phyloP scores from a whole-genome alignment of 148 eudicot species.

The Vaccinium darrowii region DNA sequence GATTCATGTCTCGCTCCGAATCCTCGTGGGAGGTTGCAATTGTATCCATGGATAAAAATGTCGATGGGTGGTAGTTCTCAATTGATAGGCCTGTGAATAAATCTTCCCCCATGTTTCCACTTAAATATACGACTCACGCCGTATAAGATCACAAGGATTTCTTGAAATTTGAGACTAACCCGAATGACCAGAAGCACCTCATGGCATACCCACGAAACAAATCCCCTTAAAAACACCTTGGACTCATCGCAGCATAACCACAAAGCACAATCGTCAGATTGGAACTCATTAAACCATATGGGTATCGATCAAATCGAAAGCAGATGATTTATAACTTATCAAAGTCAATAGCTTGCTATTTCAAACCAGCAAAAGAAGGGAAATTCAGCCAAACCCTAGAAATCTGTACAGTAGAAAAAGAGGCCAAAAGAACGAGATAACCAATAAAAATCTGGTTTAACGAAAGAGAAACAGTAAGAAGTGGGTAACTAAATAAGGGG shows the following conservation, averaged over 20 bases:
- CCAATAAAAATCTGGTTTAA: not conserved
- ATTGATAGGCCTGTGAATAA: slow-evolving; percentile 55
- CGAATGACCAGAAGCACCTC: slow-evolving; percentile 9
- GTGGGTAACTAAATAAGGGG: not conserved
- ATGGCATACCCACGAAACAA: not conserved
- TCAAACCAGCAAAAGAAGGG: slow-evolving; percentile 1
- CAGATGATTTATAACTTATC: not conserved
- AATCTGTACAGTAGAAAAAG: not conserved
- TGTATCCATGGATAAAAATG: slow-evolving; percentile 76
- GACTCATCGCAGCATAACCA: slow-evolving; percentile 3
- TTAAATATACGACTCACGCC: not conserved
- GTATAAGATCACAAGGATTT: not conserved
- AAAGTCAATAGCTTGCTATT: not conserved
- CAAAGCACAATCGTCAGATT: slow-evolving; percentile 1
- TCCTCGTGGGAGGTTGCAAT: slow-evolving; percentile 64
- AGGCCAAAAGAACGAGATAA: not conserved
- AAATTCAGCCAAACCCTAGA: slow-evolving; percentile 11
- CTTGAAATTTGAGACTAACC: not conserved
- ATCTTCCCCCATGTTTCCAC: slow-evolving; percentile 51
- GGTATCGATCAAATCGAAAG: slow-evolving; percentile 1
- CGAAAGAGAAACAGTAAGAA: not conserved
- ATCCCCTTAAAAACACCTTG: not conserved
- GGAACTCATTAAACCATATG: not conserved
- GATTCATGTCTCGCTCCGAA: slow-evolving; percentile 46
- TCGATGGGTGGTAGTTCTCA: slow-evolving; percentile 71